Evolutionary conservation across 2,329 filamentous ascomycete genomes (phyloP).

Genomic region (Conoideocrella luteorostrata): DNA sequence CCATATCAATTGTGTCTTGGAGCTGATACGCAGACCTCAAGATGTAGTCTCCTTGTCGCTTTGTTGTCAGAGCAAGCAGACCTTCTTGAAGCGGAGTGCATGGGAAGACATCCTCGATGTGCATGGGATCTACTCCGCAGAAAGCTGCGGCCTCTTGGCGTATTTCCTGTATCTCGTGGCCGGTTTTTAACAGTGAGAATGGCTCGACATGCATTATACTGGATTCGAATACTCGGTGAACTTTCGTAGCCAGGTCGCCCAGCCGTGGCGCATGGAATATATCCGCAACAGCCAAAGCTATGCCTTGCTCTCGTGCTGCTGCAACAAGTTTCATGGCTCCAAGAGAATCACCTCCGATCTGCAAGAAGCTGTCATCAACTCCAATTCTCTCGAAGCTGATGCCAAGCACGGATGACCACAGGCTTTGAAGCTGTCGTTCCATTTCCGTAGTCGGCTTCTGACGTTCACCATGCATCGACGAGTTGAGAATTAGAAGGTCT

Average conservation of each 20-base stretch:
- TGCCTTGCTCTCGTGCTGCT: slow-evolving; percentile 23
- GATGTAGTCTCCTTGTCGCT: slow-evolving; percentile 5
- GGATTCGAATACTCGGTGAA: neutral
- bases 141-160: neutral
- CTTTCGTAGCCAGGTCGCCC: neutral
- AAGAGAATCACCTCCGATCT: slow-evolving; percentile 11
- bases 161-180: neutral
- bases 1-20: neutral
- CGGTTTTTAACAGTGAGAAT: slow-evolving; percentile 3
- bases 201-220: neutral
- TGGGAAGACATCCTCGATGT: slow-evolving; percentile 4
- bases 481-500: slow-evolving; percentile 3
- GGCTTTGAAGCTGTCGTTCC: slow-evolving; percentile 6
- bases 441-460: neutral
- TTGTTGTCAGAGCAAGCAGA: slow-evolving; percentile 3
- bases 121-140: neutral
- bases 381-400: slow-evolving; percentile 8
- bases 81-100: slow-evolving; percentile 8
- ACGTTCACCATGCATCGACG: neutral
- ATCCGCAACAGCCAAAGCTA: slow-evolving; percentile 32
- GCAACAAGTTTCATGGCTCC: slow-evolving; percentile 30
- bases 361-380: slow-evolving; percentile 8
- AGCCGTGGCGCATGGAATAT: slow-evolving; percentile 23
- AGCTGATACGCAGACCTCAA: neutral
- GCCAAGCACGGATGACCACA: slow-evolving; percentile 10